Percentiles rank a stretch among this genome's conserved stretches.
Conservation (phyloP, 2,329 filamentous ascomycete genomes). For the Aspergillus quadrilineatus region DNA sequence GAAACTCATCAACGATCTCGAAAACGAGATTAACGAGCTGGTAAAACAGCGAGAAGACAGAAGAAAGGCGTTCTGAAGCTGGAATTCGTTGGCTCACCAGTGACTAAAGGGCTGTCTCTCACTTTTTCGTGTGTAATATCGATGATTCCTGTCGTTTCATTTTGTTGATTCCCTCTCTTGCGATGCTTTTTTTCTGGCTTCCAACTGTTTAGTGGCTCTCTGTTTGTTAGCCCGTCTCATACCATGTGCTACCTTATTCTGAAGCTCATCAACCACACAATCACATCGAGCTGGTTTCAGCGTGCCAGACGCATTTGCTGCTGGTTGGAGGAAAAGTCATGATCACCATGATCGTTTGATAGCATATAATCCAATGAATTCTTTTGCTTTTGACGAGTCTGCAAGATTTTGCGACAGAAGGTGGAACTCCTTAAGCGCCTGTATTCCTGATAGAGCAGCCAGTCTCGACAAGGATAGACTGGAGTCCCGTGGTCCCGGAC, state of each 20-base stretch:
- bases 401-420: conserved; percentile 16
- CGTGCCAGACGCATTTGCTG: conserved; percentile 14
- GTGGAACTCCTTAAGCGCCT: conserved; percentile 37
- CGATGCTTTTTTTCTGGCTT: conserved; percentile 17
- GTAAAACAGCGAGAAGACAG: conserved; percentile 53
- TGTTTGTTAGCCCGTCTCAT: conserved; percentile 30
- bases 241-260: conserved; percentile 16
- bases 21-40: conserved; percentile 67
- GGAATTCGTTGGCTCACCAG: neutral
- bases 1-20: conserved; percentile 70
- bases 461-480: conserved; percentile 27
- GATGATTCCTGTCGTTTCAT: conserved; percentile 21
- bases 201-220: conserved; percentile 11
- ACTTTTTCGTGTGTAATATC: conserved; percentile 13
- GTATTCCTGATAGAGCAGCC: conserved; percentile 32
- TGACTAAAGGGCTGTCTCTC: conserved; percentile 1
- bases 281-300: conserved; percentile 27
- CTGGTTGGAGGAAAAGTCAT: conserved; percentile 27
- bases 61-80: conserved; percentile 28
- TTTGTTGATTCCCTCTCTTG: conserved; percentile 24
- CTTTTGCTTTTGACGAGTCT: conserved; percentile 15
- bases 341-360: conserved; percentile 6
- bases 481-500: neutral
- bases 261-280: conserved; percentile 26
- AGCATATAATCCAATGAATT: conserved; percentile 25